Evolutionary conservation across 495 filamentous ascomycete genomes (phyloP), one percentile per base, ranked within the genome.

Genomic region (Cladorrhinum samala): DNA sequence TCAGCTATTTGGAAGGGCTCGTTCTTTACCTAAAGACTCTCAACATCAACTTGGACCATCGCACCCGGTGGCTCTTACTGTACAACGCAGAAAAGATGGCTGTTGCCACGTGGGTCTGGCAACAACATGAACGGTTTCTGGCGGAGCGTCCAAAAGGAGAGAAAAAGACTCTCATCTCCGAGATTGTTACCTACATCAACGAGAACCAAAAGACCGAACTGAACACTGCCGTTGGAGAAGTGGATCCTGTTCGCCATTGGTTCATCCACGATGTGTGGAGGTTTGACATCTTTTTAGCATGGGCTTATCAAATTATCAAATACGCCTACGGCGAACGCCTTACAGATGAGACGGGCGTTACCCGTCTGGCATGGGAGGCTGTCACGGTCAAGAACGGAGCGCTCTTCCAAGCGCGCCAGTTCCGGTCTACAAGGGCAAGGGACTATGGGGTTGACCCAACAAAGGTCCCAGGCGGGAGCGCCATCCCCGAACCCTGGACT

Each of bases 61-160:
- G 67, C 17, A 81, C 81, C 4, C 81, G 79, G 60, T 98, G 91
- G 92, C 76, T 83, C 53, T 66, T 98, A 4, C 75, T 97, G n/a
- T 88, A 84, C 79, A 83, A 87, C 59, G 91, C 91, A 0, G 93
- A 97, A 64, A 96, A 90, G 65, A 79, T 96, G 59, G 83, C 84
- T 37, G 87, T 90, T 27, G 92, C 91, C n/a, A 79, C 78, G 41
- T 77, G 81, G 33, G 77, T 97, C 54, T 97, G 91, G 91, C 80
- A 82, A 52, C 69, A 77, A 25, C 85, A 93, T 60, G 84, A 93
- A 56, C 60, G 76, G 5, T 78, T 77, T 46, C 68, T 80, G 9
- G 71, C 69, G 16, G 64, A 70, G 30, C 65, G 72, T 1, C 61
- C 67, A 17, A 54, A 67, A 16, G 72, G 68, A 36, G 72, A 72